These are phyloP conservation scores for Cercospora beticola DNA, from an alignment of 2,329 filamentous ascomycete genomes.

Conservation along the genomic window DNA sequence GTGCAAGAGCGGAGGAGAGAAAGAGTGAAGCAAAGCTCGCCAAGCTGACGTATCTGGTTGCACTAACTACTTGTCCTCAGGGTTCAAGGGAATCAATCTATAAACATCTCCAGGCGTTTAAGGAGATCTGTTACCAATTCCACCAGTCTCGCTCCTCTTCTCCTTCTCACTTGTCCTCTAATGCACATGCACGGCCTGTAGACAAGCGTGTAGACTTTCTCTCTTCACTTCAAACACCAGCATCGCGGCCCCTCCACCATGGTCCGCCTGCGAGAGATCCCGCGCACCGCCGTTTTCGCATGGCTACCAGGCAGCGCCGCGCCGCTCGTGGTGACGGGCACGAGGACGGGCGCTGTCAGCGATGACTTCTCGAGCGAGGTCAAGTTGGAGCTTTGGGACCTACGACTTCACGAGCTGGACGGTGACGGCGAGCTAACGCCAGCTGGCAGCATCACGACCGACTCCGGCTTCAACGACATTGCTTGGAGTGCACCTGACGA, in stretches of 20 bases:
- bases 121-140: slow-evolving; percentile 2
- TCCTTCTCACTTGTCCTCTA: slow-evolving; percentile 4
- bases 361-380: slow-evolving; percentile 98
- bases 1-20: slow-evolving; percentile 2
- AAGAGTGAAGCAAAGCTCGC: slow-evolving; percentile 7
- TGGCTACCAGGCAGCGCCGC: slow-evolving; percentile 82
- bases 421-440: slow-evolving; percentile 83
- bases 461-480: slow-evolving; percentile 96
- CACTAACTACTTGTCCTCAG: slow-evolving; percentile 8
- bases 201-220: slow-evolving; percentile 5
- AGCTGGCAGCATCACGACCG: slow-evolving; percentile 76
- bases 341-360: slow-evolving; percentile 89
- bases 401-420: slow-evolving; percentile 74
- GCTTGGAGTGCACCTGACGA: slow-evolving; percentile 85
- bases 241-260: slow-evolving; percentile 52
- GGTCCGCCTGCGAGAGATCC: slow-evolving; percentile 95
- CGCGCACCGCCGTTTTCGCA: slow-evolving; percentile 92
- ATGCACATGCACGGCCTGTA: slow-evolving; percentile 9
- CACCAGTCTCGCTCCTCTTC: neutral
- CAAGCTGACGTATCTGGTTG: slow-evolving; percentile 5
- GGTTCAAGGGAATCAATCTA: slow-evolving; percentile 3
- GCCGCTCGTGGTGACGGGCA: slow-evolving; percentile 88
- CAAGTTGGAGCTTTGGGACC: slow-evolving; percentile 93
- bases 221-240: neutral
- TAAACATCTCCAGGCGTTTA: slow-evolving; percentile 7